Percentiles rank a stretch among this genome's conserved stretches.
phyloP scores from a whole-genome alignment of 805 yeast genomes.

The Zygosaccharomyces lentus region DNA sequence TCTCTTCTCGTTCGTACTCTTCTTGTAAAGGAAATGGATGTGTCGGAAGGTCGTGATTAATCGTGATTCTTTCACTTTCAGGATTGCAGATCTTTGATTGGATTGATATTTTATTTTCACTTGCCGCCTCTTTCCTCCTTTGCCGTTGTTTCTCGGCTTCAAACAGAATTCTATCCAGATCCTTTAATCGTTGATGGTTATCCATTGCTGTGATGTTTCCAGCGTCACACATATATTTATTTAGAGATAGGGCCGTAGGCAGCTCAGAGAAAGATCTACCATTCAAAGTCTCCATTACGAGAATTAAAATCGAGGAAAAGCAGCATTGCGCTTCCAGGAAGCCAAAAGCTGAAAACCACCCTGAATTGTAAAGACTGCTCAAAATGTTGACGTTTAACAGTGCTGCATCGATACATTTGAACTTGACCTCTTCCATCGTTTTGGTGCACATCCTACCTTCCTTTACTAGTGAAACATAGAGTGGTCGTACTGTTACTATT shows the following conservation, averaged over 20 bases:
- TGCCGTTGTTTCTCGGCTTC: conserved; percentile 1
- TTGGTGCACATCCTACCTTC: conserved; percentile 24
- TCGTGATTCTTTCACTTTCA: background rate
- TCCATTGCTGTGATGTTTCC: conserved; percentile 35
- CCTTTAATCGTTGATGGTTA: conserved; percentile 29
- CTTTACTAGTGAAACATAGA: conserved; percentile 35
- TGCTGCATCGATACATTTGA: conserved; percentile 34
- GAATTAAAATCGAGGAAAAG: conserved; percentile 35
- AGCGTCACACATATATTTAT: conserved; percentile 27
- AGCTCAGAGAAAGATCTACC: conserved; percentile 22
- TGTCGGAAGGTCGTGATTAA: background rate
- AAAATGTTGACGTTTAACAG: conserved; percentile 33
- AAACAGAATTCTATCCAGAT: conserved; percentile 18
- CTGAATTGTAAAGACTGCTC: conserved; percentile 26
- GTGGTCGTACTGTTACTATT: conserved; percentile 37
- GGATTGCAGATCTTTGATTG: background rate
- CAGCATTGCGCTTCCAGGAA: conserved; percentile 41
- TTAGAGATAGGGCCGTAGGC: conserved; percentile 24
- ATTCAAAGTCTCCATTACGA: conserved; percentile 23
- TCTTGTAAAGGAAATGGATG: background rate
- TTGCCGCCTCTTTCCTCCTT: background rate
- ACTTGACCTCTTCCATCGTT: conserved; percentile 28
- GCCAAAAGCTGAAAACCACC: conserved; percentile 36
- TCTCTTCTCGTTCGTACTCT: background rate
- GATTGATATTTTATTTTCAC: background rate